Base-by-base conservation (phyloP, 805 yeast species). In the Ogataea ramenticola region DNA sequence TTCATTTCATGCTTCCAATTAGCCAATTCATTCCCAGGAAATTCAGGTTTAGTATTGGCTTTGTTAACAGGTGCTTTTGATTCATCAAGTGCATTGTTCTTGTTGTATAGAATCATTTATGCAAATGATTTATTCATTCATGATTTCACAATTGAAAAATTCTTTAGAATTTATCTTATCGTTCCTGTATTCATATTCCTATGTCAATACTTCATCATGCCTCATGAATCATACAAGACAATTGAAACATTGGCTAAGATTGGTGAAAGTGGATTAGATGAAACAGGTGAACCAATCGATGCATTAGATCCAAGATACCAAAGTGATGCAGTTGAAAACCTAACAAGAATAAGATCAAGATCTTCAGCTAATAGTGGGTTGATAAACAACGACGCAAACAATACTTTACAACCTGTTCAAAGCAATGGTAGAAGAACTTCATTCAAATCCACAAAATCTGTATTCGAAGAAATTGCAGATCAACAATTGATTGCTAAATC, bases 1-100 rank as follows among this genome's bases (percentile, higher is more conserved):
- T 90, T 86, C 60, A 89, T 91, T 46, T 82, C 95, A 16, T 79
- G 88, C 48, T 89, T 90, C 72, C 97, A 90, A 57, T 70, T 90
- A 59, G 86, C 96, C 7, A 90, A 89, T 59, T 75, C 86, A 24
- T 86, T 89, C 64, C 96, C 96, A 2, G 75, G 76, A 36, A 78
- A 77, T 54, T 83, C 95, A 4, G 96, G 96, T 0, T 72, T 86
- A 39, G 71, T 89, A 19, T 65, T 89, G 51, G 96, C 96, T 0
- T 63, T 87, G 16, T 65, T 90, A 41, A 87, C 96, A 0, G 97
- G 97, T n/a, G 89, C 96, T 0, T 89, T 90, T 58, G 97, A 91
- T 62, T 74, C 96, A 0, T 86, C 96, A 1, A 80, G 95, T n/a
- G 96, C 96, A 0, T 72, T 90, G 39, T 90, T 90, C 57, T 68